These are phyloP conservation scores for Parietaria judaica DNA, from an alignment of 306 rosid species.

Conservation along the genomic window DNA sequence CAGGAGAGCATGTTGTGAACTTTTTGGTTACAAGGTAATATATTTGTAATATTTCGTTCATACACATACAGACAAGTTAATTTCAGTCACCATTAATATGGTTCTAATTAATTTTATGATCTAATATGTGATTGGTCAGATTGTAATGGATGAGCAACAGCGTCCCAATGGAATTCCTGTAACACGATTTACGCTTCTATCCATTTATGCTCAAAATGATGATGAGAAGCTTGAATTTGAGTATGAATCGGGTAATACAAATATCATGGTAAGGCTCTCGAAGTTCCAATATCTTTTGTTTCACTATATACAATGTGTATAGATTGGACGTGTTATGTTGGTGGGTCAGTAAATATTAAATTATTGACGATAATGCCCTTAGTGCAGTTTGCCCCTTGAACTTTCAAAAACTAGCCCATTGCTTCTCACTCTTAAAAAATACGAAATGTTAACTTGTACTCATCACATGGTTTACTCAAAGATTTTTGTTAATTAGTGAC, in stretches of 20 bases:
- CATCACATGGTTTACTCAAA: too few species aligned
- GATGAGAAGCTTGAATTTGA: slow-evolving; percentile 96
- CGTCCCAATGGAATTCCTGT: slow-evolving; percentile 88
- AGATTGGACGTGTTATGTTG: too few species aligned
- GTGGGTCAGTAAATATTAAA: too few species aligned
- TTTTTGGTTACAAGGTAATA: slow-evolving; percentile 91
- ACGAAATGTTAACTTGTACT: too few species aligned
- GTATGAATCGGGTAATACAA: slow-evolving; percentile 90
- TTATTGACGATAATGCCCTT: too few species aligned
- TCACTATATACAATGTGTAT: not conserved
- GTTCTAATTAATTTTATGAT: not conserved
- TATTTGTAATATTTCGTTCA: not conserved
- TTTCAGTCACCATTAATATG: too few species aligned
- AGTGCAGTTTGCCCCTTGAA: too few species aligned
- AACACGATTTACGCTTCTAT: slow-evolving; percentile 79
- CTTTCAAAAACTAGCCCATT: too few species aligned
- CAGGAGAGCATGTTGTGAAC: slow-evolving; percentile 96
- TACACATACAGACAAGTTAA: too few species aligned
- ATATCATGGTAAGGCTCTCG: slow-evolving; percentile 59
- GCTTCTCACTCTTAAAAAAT: too few species aligned
- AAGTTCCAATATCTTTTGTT: not conserved
- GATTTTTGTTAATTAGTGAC: too few species aligned
- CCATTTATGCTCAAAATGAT: slow-evolving; percentile 85
- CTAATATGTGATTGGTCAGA: slow-evolving; percentile 40
- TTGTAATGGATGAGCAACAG: slow-evolving; percentile 96